These are phyloP conservation scores for Triticum turgidum DNA, from an alignment of 176 grass and related monocot genomes.

Conservation along the genomic window DNA sequence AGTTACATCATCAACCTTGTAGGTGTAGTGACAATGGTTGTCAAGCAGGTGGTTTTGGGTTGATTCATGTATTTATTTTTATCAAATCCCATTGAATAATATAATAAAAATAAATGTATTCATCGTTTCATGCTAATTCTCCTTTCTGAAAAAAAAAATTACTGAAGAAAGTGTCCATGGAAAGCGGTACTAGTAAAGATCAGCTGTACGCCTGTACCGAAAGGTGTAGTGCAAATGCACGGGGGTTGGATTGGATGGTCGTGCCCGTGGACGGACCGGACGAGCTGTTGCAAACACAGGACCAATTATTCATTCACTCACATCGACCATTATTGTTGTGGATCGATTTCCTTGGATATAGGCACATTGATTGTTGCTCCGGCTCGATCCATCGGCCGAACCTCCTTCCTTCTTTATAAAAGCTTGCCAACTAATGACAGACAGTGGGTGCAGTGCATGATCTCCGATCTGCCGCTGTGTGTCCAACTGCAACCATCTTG, in stretches of 20 bases:
- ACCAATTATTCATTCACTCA: constrained; percentile 30
- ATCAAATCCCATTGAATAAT: rapidly evolving
- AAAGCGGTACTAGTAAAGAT: not conserved
- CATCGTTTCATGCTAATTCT: too few species aligned
- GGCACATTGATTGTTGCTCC: constrained; percentile 22
- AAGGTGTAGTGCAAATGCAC: not conserved
- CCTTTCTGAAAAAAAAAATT: too few species aligned
- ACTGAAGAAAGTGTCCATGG: not conserved
- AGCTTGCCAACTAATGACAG: constrained; percentile 46
- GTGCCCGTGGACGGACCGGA: not conserved
- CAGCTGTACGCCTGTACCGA: not conserved
- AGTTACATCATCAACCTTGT: too few species aligned
- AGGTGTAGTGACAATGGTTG: too few species aligned
- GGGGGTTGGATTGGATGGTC: not conserved
- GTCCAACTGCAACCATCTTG: constrained; percentile 1
- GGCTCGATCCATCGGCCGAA: not conserved
- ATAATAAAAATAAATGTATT: too few species aligned
- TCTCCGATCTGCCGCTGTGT: not conserved
- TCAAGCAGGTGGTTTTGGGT: too few species aligned
- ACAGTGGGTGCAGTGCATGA: constrained; percentile 3
- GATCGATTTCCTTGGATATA: not conserved
- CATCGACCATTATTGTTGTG: constrained; percentile 18
- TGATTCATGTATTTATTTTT: too few species aligned
- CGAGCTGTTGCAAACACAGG: not conserved
- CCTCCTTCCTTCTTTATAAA: constrained; percentile 20